Evolutionary conservation across 805 yeast species (phyloP).

Genomic region (Wickerhamomyces hampshirensis): DNA sequence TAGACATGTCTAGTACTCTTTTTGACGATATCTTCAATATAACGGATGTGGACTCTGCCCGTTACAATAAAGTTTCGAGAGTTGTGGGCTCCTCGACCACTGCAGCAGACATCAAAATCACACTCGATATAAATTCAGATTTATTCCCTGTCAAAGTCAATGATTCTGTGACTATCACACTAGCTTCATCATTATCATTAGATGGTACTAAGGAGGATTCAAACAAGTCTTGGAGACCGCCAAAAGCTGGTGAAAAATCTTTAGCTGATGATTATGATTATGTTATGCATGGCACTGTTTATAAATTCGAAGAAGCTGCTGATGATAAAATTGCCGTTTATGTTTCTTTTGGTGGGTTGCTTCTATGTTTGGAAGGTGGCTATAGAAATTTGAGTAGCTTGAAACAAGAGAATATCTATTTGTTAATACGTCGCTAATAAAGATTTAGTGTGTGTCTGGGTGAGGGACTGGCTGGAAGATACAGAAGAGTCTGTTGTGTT

Average conservation of each 20-base stretch:
- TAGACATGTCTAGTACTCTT: conserved; percentile 60
- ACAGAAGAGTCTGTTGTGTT: too few species aligned
- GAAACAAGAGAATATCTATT: conserved; percentile 91
- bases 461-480: too few species aligned
- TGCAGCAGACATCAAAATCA: conserved; percentile 71
- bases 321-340: conserved; percentile 70
- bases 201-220: conserved; percentile 45
- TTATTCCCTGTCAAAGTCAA: conserved; percentile 76
- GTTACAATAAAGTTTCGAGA: conserved; percentile 90
- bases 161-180: conserved; percentile 78
- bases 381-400: conserved; percentile 83
- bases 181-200: conserved; percentile 67
- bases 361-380: conserved; percentile 91
- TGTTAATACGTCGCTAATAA: conserved; percentile 66
- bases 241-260: conserved; percentile 76
- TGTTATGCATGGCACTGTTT: conserved; percentile 97
- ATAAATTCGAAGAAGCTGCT: conserved; percentile 87
- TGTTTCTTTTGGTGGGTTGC: conserved; percentile 92
- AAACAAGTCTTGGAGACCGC: conserved; percentile 48
- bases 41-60: conserved; percentile 77
- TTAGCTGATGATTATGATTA: conserved; percentile 96
- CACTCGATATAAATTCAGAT: conserved; percentile 87
- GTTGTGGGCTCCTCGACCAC: conserved; percentile 85
- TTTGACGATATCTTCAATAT: conserved; percentile 92
- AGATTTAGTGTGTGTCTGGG: too few species aligned